Evolutionary conservation across 2,329 filamentous ascomycete genomes (phyloP).

Genomic region (Aureobasidium vineae): DNA sequence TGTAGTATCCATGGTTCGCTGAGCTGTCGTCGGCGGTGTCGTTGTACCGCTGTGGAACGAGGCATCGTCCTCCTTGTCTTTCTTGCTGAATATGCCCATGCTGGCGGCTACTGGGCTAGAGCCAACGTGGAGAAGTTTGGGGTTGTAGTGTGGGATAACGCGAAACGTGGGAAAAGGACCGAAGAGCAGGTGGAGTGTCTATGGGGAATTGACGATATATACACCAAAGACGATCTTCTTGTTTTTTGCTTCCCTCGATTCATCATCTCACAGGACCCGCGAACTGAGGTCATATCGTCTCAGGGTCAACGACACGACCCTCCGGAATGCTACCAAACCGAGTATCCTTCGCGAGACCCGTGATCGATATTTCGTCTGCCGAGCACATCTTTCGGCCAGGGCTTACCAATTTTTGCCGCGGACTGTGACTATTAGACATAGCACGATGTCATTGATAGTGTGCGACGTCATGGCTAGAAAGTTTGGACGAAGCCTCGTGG

Average conservation of each 20-base stretch:
- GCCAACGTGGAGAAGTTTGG: slow-evolving; percentile 23
- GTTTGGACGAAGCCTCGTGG: not conserved
- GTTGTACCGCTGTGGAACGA: slow-evolving; percentile 16
- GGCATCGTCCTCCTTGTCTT: slow-evolving; percentile 17
- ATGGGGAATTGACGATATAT: slow-evolving; percentile 9
- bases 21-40: not conserved
- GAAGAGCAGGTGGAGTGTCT: slow-evolving; percentile 11
- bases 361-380: slow-evolving; percentile 11
- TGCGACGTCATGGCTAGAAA: slow-evolving; percentile 8
- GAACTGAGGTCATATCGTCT: slow-evolving; percentile 21
- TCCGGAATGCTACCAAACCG: slow-evolving; percentile 13
- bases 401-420: not conserved
- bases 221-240: slow-evolving; percentile 6
- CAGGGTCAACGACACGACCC: not conserved
- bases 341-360: not conserved
- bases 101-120: not conserved
- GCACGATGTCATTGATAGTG: slow-evolving; percentile 6
- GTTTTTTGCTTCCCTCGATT: not conserved
- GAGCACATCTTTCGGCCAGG: slow-evolving; percentile 2
- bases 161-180: slow-evolving; percentile 26
- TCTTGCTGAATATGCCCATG: slow-evolving; percentile 25
- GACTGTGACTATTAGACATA: not conserved
- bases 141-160: not conserved
- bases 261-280: slow-evolving; percentile 15
- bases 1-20: not conserved